These are phyloP conservation scores for Termitomyces sp. DNA, from an alignment of 768 basidiomycete genomes.

Conservation along the genomic window DNA sequence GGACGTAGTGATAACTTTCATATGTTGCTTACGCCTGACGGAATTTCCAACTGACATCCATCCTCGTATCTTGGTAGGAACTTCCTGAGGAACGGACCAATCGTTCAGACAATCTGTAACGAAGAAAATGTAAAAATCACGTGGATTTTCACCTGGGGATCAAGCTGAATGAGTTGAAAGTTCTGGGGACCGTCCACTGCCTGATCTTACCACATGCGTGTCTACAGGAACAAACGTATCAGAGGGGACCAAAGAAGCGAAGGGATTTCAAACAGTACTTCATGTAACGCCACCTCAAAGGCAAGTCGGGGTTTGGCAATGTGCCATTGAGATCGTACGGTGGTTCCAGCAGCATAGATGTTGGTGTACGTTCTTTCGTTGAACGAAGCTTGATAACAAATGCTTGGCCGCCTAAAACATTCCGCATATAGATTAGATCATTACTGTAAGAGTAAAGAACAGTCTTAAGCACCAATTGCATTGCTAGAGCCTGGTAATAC, in stretches of 20 bases:
- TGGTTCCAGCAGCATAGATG: slow-evolving; percentile 74
- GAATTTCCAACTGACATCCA: slow-evolving; percentile 71
- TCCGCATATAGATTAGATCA: not conserved
- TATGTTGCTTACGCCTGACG: slow-evolving; percentile 48
- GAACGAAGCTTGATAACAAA: slow-evolving; percentile 76
- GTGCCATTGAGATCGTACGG: slow-evolving; percentile 59
- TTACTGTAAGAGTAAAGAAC: not conserved
- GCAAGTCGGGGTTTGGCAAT: slow-evolving; percentile 37
- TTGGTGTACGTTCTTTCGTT: slow-evolving; percentile 66
- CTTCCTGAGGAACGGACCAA: slow-evolving; percentile 19
- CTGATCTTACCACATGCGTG: slow-evolving; percentile 51
- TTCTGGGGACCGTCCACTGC: not conserved
- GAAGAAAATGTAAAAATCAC: slow-evolving; percentile 25
- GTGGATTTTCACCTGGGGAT: slow-evolving; percentile 49
- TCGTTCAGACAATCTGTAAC: not conserved
- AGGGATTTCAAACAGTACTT: slow-evolving; percentile 45
- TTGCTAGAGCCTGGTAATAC: slow-evolving; percentile 73
- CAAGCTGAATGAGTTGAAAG: not conserved
- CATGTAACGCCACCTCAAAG: slow-evolving; percentile 72
- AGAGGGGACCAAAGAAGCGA: not conserved
- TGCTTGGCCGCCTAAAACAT: slow-evolving; percentile 60
- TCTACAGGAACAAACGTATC: slow-evolving; percentile 22
- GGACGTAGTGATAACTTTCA: not conserved
- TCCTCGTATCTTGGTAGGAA: slow-evolving; percentile 47
- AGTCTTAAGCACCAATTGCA: slow-evolving; percentile 48